Evolutionary conservation across 805 yeast species (phyloP), one percentile per base, ranked within the genome.

Genomic region (Hanseniaspora valbyensis): DNA sequence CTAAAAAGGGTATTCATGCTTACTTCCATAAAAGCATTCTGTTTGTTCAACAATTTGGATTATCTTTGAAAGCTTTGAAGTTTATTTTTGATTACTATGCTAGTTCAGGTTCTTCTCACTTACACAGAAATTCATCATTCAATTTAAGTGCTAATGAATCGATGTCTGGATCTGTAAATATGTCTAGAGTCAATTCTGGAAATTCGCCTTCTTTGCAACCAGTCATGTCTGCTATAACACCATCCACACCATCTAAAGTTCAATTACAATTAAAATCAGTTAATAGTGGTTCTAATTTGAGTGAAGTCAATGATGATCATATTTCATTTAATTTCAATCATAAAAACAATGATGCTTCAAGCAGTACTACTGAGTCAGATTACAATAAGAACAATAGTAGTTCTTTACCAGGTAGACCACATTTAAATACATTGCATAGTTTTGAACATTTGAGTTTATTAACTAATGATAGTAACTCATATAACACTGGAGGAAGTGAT

Each of bases 1-100:
- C 73, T 16, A 44, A 34, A 41, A 74, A 72, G 44, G 77, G 77
- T 34, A 72, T 89, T 16, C 95, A 87, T 65, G 95, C 96, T 2
- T 78, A 82, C 29, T 69, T 84, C 40, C 78, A 83, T 52, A 75
- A 78, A 54, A 76, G 78, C 55, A 75, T 79, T 39, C 80, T 88
- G 7, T 77, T 82, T 42, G 80, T 88, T 14, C 89, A 85, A 60
- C 81, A 81, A 56, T 68, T 72, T 38, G 77, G 79, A 50, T 66
- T 82, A 46, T 68, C 81, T 0, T 58, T 75, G 29, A 73, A 76
- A 48, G 80, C 88, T 0, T 63, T 82, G 39, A 68, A 73, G 9
- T 77, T 75, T 55, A 64, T 83, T 45, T 61, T 78, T 46, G 66
- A 66, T 42, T 67, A 63, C 42, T 61, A 66, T 54, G 65, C 66